These are phyloP conservation scores for Mortierella sp. DNA, from an alignment of 371 early-diverging fungal species.

Conservation along the genomic window DNA sequence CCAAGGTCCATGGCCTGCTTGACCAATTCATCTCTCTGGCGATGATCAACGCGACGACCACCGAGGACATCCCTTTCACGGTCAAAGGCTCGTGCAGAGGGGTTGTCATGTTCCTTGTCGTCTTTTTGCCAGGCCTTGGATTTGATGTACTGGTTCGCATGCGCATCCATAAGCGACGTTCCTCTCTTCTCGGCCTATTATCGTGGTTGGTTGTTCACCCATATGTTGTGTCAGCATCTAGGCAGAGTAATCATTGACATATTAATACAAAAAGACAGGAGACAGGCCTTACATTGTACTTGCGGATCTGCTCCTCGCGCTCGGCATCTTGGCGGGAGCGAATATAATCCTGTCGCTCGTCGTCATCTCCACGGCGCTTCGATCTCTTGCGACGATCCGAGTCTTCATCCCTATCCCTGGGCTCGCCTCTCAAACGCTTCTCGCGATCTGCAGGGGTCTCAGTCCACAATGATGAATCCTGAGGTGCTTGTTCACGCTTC, in stretches of 20 bases:
- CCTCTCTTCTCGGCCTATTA: constrained; percentile 59
- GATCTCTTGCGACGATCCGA: constrained; percentile 23
- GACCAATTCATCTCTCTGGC: constrained; percentile 64
- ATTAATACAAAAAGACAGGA: neutral
- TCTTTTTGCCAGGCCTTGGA: constrained; percentile 47
- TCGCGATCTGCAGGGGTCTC: constrained; percentile 73
- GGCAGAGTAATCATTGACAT: neutral
- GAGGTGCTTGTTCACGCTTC: constrained; percentile 35
- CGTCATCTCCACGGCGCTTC: constrained; percentile 30
- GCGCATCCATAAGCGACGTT: constrained; percentile 66
- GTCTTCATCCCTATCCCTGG: constrained; percentile 17
- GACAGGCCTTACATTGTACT: constrained; percentile 34
- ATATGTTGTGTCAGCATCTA: neutral
- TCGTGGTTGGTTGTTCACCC: neutral
- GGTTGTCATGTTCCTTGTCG: constrained; percentile 62
- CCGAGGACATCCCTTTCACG: constrained; percentile 58
- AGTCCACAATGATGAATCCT: constrained; percentile 71
- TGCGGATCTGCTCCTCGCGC: constrained; percentile 38
- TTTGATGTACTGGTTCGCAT: constrained; percentile 59
- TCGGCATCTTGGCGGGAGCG: constrained; percentile 25
- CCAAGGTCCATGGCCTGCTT: constrained; percentile 62
- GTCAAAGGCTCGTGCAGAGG: constrained; percentile 55
- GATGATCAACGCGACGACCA: constrained; percentile 60
- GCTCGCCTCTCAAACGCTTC: constrained; percentile 41
- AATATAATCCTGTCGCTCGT: constrained; percentile 7